These are phyloP conservation scores for Malassezia sympodialis DNA, from an alignment of 1,284 basidiomycete species.

Conservation along the genomic window DNA sequence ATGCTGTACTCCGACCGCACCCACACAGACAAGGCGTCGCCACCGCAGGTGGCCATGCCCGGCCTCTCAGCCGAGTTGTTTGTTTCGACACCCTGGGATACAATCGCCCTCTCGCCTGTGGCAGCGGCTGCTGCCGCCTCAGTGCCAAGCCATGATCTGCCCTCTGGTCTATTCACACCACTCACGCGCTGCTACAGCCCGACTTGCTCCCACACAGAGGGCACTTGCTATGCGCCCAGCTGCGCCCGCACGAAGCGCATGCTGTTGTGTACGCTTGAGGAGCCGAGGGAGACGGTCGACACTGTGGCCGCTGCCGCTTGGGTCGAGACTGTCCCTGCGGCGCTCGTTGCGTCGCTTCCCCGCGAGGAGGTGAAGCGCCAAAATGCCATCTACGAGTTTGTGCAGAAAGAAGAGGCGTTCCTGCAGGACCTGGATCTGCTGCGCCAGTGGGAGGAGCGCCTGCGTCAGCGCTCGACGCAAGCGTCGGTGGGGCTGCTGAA, in stretches of 20 bases:
- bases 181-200: constrained; percentile 96
- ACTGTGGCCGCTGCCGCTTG: constrained; percentile 54
- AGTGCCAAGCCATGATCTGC: constrained; percentile 62
- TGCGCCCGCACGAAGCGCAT: constrained; percentile 21
- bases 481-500: neutral
- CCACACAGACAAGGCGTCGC: constrained; percentile 15
- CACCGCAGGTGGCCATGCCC: neutral
- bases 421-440: constrained; percentile 76
- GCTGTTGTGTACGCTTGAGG: neutral
- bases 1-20: constrained; percentile 75
- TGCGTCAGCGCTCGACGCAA: constrained; percentile 8
- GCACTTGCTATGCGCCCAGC: constrained; percentile 27
- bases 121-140: constrained; percentile 13
- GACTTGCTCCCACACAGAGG: constrained; percentile 59
- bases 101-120: neutral
- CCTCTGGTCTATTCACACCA: constrained; percentile 89
- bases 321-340: constrained; percentile 61
- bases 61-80: constrained; percentile 5
- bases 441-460: constrained; percentile 51
- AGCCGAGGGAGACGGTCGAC: neutral
- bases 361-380: constrained; percentile 74
- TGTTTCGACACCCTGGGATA: neutral
- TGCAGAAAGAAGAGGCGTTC: constrained; percentile 82
- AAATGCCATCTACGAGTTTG: constrained; percentile 79
- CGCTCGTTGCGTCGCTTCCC: constrained; percentile 61